A percentile compares a stretch with the other conserved stretches of the same genome.
phyloP scores from a whole-genome alignment of 169 alveolate species.

The Plasmodium falciparum region DNA sequence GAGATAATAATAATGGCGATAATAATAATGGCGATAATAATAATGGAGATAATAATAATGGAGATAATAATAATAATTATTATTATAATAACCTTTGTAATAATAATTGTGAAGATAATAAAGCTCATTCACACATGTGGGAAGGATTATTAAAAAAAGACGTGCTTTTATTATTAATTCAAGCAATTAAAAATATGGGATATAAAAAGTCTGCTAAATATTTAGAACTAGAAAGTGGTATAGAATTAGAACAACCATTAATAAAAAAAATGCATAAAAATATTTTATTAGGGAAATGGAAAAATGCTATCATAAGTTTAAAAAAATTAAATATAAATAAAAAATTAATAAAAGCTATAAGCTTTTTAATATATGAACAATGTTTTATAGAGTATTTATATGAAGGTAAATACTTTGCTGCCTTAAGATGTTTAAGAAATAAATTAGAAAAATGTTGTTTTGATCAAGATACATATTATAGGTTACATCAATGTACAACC shows the following conservation, averaged over 20 bases:
- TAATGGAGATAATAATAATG: neutral
- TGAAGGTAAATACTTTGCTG: conserved; percentile 76
- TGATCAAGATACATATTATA: conserved; percentile 69
- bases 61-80: neutral
- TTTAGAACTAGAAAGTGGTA: conserved; percentile 82
- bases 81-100: neutral
- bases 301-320: conserved; percentile 75
- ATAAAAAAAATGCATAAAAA: conserved; percentile 76
- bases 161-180: conserved; percentile 39
- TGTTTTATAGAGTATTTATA: conserved; percentile 80
- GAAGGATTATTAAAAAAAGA: conserved; percentile 66
- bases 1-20: neutral
- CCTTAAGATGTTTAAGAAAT: conserved; percentile 81
- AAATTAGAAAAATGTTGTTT: conserved; percentile 28
- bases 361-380: conserved; percentile 82
- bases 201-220: conserved; percentile 75
- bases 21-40: neutral
- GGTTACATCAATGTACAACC: conserved; percentile 69
- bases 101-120: neutral
- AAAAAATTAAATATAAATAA: conserved; percentile 61
- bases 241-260: conserved; percentile 75
- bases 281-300: conserved; percentile 78
- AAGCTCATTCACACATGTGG: conserved; percentile 17
- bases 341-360: conserved; percentile 79
- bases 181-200: conserved; percentile 69